A percentile compares a stretch with the other conserved stretches of the same genome.
phyloP scores from a whole-genome alignment of 306 rosid species.

The Casuarina cunninghamiana region DNA sequence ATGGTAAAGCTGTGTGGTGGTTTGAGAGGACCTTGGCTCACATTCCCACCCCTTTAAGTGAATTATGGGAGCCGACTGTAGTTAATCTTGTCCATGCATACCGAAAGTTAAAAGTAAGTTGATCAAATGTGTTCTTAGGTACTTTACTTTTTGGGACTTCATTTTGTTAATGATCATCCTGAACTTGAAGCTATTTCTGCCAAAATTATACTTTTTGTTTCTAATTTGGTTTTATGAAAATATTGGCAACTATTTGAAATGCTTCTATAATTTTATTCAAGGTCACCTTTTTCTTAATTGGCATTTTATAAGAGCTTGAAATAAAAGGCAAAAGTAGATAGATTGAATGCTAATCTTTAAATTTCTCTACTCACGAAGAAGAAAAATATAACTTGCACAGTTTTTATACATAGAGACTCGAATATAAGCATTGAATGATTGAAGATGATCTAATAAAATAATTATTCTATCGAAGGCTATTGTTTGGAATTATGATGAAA shows the following conservation, averaged over 20 bases:
- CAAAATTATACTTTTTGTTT: too few relatives aligned
- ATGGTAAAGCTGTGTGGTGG: conserved; percentile 77
- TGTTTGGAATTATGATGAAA: too few relatives aligned
- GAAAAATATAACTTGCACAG: too few relatives aligned
- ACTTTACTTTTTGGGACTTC: conserved; percentile 16
- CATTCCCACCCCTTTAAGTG: conserved; percentile 74
- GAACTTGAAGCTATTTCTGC: not conserved
- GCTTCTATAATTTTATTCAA: too few relatives aligned
- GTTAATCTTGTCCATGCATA: conserved; percentile 92
- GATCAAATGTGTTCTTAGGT: conserved; percentile 16
- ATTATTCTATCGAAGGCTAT: too few relatives aligned
- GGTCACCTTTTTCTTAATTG: too few relatives aligned
- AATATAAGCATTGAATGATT: too few relatives aligned
- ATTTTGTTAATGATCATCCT: not conserved
- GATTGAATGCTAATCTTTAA: too few relatives aligned
- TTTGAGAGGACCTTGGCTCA: conserved; percentile 84
- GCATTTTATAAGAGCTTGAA: not conserved
- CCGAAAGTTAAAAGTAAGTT: conserved; percentile 82
- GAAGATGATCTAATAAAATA: too few relatives aligned
- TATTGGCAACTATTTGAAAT: not conserved
- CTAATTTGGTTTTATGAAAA: not conserved
- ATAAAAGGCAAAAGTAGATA: not conserved
- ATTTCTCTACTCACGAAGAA: too few relatives aligned
- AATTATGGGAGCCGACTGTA: conserved; percentile 94
- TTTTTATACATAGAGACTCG: too few relatives aligned